A percentile compares a stretch with the other conserved stretches of the same genome.
phyloP scores from a whole-genome alignment of 805 yeast species.

The Blastobotrys peoriensis region DNA sequence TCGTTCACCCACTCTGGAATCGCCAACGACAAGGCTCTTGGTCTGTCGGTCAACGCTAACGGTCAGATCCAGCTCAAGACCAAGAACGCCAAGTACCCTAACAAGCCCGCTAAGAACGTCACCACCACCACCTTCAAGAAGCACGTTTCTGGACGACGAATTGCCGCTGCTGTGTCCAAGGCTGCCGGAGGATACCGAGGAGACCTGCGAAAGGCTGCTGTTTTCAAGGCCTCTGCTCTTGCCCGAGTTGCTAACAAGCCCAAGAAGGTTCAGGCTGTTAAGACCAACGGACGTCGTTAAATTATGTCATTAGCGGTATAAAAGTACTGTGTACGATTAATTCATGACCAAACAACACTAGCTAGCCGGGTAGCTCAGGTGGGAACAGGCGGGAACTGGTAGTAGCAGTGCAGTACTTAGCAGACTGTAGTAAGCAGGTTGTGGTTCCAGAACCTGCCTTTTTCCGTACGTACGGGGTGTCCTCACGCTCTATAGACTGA shows the following conservation, averaged over 20 bases:
- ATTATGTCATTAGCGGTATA: neutral
- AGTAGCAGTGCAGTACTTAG: too few species aligned
- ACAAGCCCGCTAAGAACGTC: slow-evolving; percentile 42
- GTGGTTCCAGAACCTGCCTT: too few species aligned
- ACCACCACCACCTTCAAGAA: slow-evolving; percentile 36
- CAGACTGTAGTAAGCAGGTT: too few species aligned
- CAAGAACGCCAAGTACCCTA: slow-evolving; percentile 41
- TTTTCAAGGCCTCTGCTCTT: slow-evolving; percentile 43
- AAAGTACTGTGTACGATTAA: neutral
- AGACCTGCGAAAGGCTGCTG: slow-evolving; percentile 44
- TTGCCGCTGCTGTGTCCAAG: slow-evolving; percentile 42
- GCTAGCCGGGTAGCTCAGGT: neutral
- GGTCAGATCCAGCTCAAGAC: slow-evolving; percentile 38
- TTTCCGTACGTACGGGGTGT: too few species aligned
- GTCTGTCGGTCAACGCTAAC: slow-evolving; percentile 32
- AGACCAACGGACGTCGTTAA: slow-evolving; percentile 16
- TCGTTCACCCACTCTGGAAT: slow-evolving; percentile 43
- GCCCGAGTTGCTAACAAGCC: slow-evolving; percentile 34
- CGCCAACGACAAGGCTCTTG: slow-evolving; percentile 45
- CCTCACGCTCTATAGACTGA: too few species aligned
- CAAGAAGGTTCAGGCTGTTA: slow-evolving; percentile 31
- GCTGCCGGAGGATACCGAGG: slow-evolving; percentile 42
- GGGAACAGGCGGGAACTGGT: slow-evolving; percentile 3
- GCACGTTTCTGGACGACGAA: slow-evolving; percentile 38
- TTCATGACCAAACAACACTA: neutral